Base-by-base conservation (phyloP, 2,329 filamentous ascomycete species). In the Cladophialophora yegresii region DNA sequence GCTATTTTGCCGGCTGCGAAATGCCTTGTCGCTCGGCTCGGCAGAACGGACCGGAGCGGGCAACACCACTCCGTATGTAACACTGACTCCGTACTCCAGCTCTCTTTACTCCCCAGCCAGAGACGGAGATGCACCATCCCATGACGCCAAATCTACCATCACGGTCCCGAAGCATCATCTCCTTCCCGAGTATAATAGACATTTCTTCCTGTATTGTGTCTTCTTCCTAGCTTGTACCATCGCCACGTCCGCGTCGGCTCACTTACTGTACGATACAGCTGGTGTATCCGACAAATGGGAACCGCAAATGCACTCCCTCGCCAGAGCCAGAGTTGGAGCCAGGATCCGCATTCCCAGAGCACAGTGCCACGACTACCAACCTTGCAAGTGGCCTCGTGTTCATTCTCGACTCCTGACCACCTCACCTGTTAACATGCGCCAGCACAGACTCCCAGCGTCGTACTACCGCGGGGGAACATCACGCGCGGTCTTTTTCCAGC, bases 381-480 rank as follows among this genome's bases (percentile, higher is more conserved):
- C n/a, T n/a, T n/a, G 36, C 16, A 16, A 43, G 36, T n/a, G n/a
- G 13, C 16, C 13, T 1, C 16, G 36, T 6, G 26, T 28, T 3
- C 26, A 28, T 28, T 8, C n/a, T n/a, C 36, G 36, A 43, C 5
- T 10, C 8, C 26, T 51, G 10, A 54, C 26, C 28, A 32, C 51
- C 30, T 54, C 51, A 4, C 5, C 51, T 13, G 8, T 54, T 28
- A 33, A 5, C 4, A 54, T 54, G 51, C 51, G 51, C 28, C 51
- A 54, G 51, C 23, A 54, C 51, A 54, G 28, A 32, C 28, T 54
- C 12, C 51, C 28, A 32, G 85, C 85, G 8, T 78, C 84, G 50
- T 88, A 87, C 75, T 88, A 87, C 73, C 85, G 88, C 54, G 87
- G 87, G 58, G 88, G 88, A 28, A 90, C 87, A n/a, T 89, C 87